phyloP scores from a whole-genome alignment of 331 rosid genomes.

The Acacia pycnantha region DNA sequence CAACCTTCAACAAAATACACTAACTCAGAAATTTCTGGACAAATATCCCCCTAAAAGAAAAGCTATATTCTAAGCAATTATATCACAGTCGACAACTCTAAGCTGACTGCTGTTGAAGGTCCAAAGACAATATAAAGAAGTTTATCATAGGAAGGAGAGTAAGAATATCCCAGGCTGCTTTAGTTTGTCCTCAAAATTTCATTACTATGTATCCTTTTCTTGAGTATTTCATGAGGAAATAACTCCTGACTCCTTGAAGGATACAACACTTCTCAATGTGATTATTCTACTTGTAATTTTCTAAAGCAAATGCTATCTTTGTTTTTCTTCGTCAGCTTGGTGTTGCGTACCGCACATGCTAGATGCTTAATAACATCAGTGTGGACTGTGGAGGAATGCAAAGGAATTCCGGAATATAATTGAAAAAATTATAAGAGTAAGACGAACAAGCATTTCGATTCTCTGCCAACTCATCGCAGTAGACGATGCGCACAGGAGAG shows the following conservation, averaged over 20 bases:
- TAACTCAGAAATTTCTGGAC: neutral
- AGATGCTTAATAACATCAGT: neutral
- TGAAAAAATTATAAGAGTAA: neutral
- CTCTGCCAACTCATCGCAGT: neutral
- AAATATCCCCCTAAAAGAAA: neutral
- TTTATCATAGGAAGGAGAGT: neutral
- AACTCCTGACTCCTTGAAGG: neutral
- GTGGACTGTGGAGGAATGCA: neutral
- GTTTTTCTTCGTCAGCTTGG: neutral
- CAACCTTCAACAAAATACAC: constrained; percentile 44
- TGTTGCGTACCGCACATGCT: neutral
- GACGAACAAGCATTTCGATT: neutral
- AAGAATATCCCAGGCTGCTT: neutral
- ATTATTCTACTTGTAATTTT: neutral
- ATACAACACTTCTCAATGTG: neutral
- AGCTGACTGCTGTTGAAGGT: neutral
- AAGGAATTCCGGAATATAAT: neutral
- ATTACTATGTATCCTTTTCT: neutral
- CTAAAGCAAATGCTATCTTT: neutral
- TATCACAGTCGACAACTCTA: neutral
- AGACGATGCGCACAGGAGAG: neutral
- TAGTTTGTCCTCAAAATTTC: neutral
- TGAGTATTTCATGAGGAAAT: neutral
- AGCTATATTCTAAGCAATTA: neutral
- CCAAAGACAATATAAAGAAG: neutral